A percentile compares a stretch with the other conserved stretches of the same genome.
These are phyloP conservation scores for Rhodotorula sp. DNA, from an alignment of 1,284 basidiomycete species.

Conservation along the genomic window DNA sequence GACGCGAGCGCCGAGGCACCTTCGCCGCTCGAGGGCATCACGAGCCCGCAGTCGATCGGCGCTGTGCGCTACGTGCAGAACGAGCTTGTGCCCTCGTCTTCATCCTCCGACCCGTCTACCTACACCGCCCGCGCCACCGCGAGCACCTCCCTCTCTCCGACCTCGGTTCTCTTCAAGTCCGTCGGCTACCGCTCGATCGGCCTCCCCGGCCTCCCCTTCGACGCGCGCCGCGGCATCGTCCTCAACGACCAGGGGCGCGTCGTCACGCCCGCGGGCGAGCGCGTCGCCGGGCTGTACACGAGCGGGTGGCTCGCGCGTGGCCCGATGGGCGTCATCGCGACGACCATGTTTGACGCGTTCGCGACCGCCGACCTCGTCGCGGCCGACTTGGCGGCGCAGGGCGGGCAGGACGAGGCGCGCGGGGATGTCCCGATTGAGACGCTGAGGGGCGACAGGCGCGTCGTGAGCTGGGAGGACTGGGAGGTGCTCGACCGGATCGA, in stretches of 20 bases:
- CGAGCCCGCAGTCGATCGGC: conserved; percentile 12
- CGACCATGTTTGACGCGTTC: conserved; percentile 93
- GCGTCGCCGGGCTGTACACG: conserved; percentile 71
- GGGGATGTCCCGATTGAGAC: conserved; percentile 14
- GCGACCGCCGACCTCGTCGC: conserved; percentile 70
- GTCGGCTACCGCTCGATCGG: conserved; percentile 74
- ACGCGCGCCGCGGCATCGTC: conserved; percentile 53
- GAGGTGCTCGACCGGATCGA: conserved; percentile 43
- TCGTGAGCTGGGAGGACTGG: conserved; percentile 45
- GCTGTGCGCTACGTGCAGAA: conserved; percentile 38
- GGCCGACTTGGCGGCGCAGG: conserved; percentile 53
- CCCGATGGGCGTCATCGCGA: conserved; percentile 86
- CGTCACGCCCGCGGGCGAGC: conserved; percentile 45
- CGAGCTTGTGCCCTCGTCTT: conserved; percentile 23
- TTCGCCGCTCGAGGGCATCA: not conserved
- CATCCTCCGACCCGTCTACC: conserved; percentile 23
- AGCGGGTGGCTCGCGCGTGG: conserved; percentile 93
- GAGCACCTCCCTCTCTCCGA: conserved; percentile 58
- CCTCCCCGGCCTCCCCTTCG: conserved; percentile 52
- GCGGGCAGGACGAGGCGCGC: not conserved
- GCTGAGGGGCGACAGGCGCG: conserved; percentile 7
- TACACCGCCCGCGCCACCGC: conserved; percentile 55
- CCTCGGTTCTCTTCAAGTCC: conserved; percentile 81
- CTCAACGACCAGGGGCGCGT: conserved; percentile 54
- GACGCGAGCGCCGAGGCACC: conserved; percentile 1